Evolutionary conservation across 2,329 filamentous ascomycete species (phyloP).

Genomic region (Chaetomium globosum): DNA sequence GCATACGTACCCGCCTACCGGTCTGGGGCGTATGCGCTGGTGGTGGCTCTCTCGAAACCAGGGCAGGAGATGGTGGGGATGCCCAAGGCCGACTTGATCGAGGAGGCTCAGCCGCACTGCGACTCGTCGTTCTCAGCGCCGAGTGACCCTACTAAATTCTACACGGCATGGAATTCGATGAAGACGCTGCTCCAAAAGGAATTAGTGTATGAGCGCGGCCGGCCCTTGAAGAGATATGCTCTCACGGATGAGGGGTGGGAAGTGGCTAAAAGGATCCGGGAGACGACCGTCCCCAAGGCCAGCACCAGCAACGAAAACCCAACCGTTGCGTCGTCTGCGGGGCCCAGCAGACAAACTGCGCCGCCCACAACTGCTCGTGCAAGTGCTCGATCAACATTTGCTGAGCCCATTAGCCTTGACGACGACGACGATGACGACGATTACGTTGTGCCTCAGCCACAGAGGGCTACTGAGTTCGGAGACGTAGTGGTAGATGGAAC

Average conservation of each 20-base stretch:
- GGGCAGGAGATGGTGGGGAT: constrained; percentile 62
- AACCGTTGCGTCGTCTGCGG: not conserved
- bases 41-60: constrained; percentile 66
- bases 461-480: constrained; percentile 40
- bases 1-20: constrained; percentile 71
- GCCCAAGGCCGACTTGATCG: constrained; percentile 69
- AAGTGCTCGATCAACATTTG: not conserved
- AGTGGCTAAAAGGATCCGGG: constrained; percentile 65
- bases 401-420: constrained; percentile 21
- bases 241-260: constrained; percentile 80
- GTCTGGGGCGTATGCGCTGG: constrained; percentile 73
- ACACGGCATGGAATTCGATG: constrained; percentile 83
- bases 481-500: constrained; percentile 40
- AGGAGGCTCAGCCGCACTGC: constrained; percentile 69
- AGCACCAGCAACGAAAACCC: not conserved
- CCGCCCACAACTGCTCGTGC: not conserved
- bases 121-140: constrained; percentile 73
- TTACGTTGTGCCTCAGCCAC: not conserved
- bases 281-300: constrained; percentile 40
- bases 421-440: constrained; percentile 27
- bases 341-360: constrained; percentile 10
- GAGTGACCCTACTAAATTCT: constrained; percentile 67
- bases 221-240: constrained; percentile 67
- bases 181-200: constrained; percentile 74
- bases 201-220: constrained; percentile 70